Conservation (phyloP, 164 flowering plant species). For the Tinospora cordifolia region DNA sequence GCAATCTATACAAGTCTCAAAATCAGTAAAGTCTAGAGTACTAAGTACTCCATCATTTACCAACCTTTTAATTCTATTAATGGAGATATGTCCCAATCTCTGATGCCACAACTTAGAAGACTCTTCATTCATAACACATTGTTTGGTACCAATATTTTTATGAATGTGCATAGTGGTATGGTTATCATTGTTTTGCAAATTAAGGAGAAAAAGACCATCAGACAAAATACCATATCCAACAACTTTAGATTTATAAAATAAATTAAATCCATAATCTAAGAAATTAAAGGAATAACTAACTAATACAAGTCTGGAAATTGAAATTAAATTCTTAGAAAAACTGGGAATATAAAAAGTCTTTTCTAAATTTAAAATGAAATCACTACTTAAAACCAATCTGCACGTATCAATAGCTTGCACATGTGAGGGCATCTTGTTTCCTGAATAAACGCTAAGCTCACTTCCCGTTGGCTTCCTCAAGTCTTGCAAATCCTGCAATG, state of each 20-base stretch:
- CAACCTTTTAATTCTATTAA: too few relatives aligned
- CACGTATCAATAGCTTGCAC: background rate
- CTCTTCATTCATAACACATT: too few relatives aligned
- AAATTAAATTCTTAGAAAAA: too few relatives aligned
- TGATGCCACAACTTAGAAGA: too few relatives aligned
- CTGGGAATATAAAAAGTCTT: too few relatives aligned
- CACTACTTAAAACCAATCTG: background rate
- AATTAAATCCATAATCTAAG: background rate
- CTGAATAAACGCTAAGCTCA: background rate
- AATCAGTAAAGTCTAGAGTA: background rate
- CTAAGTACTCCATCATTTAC: slow-evolving; percentile 2
- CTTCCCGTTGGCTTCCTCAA: slow-evolving; percentile 14
- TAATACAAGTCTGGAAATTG: too few relatives aligned
- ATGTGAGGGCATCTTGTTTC: slow-evolving; percentile 2
- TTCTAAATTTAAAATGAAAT: too few relatives aligned
- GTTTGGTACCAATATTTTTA: too few relatives aligned
- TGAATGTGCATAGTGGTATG: too few relatives aligned
- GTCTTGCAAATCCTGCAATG: too few relatives aligned
- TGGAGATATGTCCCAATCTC: too few relatives aligned
- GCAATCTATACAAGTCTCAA: background rate
- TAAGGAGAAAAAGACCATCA: slow-evolving; percentile 1
- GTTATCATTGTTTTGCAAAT: background rate
- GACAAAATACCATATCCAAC: background rate
- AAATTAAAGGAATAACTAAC: too few relatives aligned
- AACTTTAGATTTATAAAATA: background rate